Evolutionary conservation across 2,329 filamentous ascomycete genomes (phyloP), one percentile per base, ranked within the genome.

Genomic region (Diaporthe eres): DNA sequence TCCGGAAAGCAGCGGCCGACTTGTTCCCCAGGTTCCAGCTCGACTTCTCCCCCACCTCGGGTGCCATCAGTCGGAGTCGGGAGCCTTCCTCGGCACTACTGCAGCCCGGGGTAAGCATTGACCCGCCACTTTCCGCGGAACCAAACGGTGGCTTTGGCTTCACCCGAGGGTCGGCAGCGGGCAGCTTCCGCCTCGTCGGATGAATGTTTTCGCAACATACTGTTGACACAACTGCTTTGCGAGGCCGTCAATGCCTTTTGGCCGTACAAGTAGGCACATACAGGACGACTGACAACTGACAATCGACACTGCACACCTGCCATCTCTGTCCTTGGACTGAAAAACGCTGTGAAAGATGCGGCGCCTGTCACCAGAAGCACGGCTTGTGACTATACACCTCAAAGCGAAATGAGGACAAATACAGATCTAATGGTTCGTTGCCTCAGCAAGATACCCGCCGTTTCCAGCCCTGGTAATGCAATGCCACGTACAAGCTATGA

Each of bases 81-180:
- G 44, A 73, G 65, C 51, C n/a, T 61, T 65, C 51, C 42, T 76
- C 72, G 75, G 72, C 75, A 76, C 39, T 72, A 55, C 17, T 51
- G 28, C 65, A 39, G 44, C 17, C 44, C 51, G 28, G 58, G 72
- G 57, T 75, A 75, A 75, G 67, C 44, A 75, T 72, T 75, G 68
- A 72, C 72, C 72, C 75, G 75, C 51, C 60, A 57, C 44, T 72
- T 75, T 63, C 75, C 73, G 51, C 42, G 51, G 47, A 53, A 53
- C 13, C 61, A 28, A 42, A 61, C 60, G 60, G 68, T 37, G 22
- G 74, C 25, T 58, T 25, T 72, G 68, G 39, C 60, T 39, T 68
- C 65, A 53, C 47, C 65, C 65, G 65, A 68, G 22, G 34, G 47
- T 71, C 53, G 51, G 58, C 13, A 51, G 15, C 31, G 70, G 51